Percentiles rank a stretch among this genome's conserved stretches.
Conservation (phyloP, 768 basidiomycete genomes). For the Clitopilus hobsonii region DNA sequence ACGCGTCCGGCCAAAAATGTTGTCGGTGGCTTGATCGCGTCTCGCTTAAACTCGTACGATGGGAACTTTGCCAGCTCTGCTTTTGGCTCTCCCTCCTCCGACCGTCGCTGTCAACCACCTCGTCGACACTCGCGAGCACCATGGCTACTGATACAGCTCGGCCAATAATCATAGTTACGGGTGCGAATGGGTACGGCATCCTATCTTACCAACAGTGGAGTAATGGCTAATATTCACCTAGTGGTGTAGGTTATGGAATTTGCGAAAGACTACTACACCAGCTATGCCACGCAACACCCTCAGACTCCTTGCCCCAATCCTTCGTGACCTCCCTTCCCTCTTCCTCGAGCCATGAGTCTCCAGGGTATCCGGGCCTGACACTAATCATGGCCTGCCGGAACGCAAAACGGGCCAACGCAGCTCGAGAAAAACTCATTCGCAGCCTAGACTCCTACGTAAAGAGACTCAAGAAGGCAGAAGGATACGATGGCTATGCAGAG, state of each 20-base stretch:
- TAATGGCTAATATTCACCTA: conserved; percentile 20
- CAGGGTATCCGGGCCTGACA: conserved; percentile 45
- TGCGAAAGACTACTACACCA: conserved; percentile 75
- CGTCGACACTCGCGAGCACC: too few relatives aligned
- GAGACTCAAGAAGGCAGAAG: conserved; percentile 23
- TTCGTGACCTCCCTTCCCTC: too few relatives aligned
- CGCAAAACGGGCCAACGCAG: conserved; percentile 54
- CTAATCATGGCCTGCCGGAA: conserved; percentile 81
- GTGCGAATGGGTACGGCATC: conserved; percentile 58
- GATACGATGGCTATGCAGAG: conserved; percentile 49
- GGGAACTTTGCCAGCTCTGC: conserved; percentile 1
- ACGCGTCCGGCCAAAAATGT: background rate
- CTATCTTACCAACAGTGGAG: background rate
- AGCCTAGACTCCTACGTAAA: conserved; percentile 53
- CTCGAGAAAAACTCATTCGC: conserved; percentile 47
- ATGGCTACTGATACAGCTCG: conserved; percentile 28
- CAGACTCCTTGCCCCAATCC: conserved; percentile 46
- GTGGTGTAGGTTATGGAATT: conserved; percentile 81
- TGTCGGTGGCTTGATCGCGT: background rate
- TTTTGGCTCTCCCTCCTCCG: conserved; percentile 4
- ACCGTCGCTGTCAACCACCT: too few relatives aligned
- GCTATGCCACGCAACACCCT: conserved; percentile 44
- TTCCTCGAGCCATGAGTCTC: background rate
- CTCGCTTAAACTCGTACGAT: conserved; percentile 12
- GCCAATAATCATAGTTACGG: conserved; percentile 63